Evolutionary conservation across 2,329 filamentous ascomycete species (phyloP).

Genomic region (Xylariales sp.): DNA sequence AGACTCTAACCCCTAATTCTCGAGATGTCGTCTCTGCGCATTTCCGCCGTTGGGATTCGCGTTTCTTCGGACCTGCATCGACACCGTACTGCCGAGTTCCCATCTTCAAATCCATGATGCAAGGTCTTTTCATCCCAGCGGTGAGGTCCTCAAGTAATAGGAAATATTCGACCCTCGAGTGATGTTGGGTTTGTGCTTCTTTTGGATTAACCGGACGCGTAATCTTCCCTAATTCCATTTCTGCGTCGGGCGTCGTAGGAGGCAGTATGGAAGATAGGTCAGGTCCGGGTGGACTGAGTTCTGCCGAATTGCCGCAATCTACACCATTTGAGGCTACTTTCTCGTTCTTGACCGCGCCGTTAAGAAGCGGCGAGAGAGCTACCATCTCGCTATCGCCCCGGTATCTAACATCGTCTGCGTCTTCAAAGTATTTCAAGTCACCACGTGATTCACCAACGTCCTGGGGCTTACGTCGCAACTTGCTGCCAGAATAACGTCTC

Average conservation of each 20-base stretch:
- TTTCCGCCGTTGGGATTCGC: slow-evolving; percentile 90
- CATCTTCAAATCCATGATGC: slow-evolving; percentile 98
- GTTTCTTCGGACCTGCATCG: slow-evolving; percentile 91
- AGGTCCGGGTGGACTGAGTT: slow-evolving; percentile 44
- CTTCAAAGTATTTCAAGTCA: slow-evolving; percentile 90
- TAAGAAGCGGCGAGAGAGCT: slow-evolving; percentile 38
- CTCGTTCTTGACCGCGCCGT: slow-evolving; percentile 30
- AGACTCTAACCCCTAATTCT: slow-evolving; percentile 91
- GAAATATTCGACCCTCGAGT: slow-evolving; percentile 87
- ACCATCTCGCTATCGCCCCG: slow-evolving; percentile 74
- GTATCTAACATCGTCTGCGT: slow-evolving; percentile 86
- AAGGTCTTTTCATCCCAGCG: slow-evolving; percentile 94
- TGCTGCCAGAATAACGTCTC: slow-evolving; percentile 88
- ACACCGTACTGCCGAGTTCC: slow-evolving; percentile 96
- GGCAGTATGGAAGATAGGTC: slow-evolving; percentile 51
- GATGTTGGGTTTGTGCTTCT: slow-evolving; percentile 73
- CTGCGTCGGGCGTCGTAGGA: slow-evolving; percentile 54
- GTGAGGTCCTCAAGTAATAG: slow-evolving; percentile 94
- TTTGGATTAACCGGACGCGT: slow-evolving; percentile 78
- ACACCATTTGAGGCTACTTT: slow-evolving; percentile 3
- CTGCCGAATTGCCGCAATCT: background rate
- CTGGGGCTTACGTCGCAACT: slow-evolving; percentile 77
- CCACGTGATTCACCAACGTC: slow-evolving; percentile 78
- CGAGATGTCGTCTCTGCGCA: slow-evolving; percentile 92
- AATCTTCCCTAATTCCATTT: slow-evolving; percentile 57